Conservation (phyloP, 129 eudicot genomes). For the Oenanthe sinensis region DNA sequence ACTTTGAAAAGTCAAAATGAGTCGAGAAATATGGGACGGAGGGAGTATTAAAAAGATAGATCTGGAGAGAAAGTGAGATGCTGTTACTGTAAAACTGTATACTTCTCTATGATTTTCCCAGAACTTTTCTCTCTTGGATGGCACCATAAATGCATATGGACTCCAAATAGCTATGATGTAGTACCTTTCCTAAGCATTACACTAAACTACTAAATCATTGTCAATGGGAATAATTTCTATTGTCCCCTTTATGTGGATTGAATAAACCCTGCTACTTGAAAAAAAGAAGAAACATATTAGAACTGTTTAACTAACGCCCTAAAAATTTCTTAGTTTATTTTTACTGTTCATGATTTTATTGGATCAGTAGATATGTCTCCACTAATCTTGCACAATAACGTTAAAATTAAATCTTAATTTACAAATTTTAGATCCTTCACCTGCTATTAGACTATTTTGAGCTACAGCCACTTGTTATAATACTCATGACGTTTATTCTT, state of each 20-base stretch:
- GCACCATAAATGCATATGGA: background rate
- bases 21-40: no score
- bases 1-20: no score
- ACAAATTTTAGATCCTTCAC: background rate
- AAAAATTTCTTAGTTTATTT: background rate
- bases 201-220: background rate
- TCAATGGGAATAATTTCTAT: background rate
- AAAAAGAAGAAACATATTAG: background rate
- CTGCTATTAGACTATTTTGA: conserved; percentile 2
- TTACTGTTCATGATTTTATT: background rate
- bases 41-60: background rate
- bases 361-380: background rate
- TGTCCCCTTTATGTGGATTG: background rate
- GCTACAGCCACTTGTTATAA: background rate
- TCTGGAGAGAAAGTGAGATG: background rate
- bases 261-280: background rate
- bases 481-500: background rate
- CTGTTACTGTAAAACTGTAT: background rate
- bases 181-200: background rate
- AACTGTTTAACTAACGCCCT: background rate
- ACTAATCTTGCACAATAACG: background rate
- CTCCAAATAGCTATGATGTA: background rate
- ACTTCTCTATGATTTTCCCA: background rate
- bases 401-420: background rate
- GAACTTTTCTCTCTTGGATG: background rate